Conservation (phyloP, 1,139 yeast species). For the Schwanniomyces etchellsii region DNA sequence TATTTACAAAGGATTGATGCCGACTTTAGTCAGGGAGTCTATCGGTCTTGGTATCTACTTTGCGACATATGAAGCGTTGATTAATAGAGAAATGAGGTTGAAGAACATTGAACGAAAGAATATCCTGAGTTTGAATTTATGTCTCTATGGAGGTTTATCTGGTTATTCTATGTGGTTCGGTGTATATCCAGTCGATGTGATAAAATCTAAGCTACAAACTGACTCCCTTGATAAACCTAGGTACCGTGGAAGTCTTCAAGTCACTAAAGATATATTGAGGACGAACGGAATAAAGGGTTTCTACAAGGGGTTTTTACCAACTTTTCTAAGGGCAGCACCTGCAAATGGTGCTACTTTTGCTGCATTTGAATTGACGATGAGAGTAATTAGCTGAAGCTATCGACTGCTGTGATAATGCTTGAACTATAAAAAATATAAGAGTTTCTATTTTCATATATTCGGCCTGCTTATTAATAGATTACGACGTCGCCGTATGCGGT, state of each 20-base stretch:
- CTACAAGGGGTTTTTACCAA: slow-evolving; percentile 84
- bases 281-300: slow-evolving; percentile 69
- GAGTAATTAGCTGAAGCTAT: slow-evolving; percentile 30
- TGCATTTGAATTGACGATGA: slow-evolving; percentile 83
- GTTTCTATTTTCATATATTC: neutral
- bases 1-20: slow-evolving; percentile 70
- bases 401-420: neutral
- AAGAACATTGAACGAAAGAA: slow-evolving; percentile 47
- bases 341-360: slow-evolving; percentile 96
- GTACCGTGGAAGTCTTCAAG: slow-evolving; percentile 44
- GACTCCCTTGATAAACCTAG: slow-evolving; percentile 53
- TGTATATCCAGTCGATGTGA: slow-evolving; percentile 78
- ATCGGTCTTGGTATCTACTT: slow-evolving; percentile 88
- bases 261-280: slow-evolving; percentile 46
- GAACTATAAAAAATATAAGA: neutral
- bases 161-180: slow-evolving; percentile 84
- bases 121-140: slow-evolving; percentile 80
- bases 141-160: slow-evolving; percentile 77
- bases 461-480: too few relatives aligned
- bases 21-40: slow-evolving; percentile 78
- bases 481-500: neutral
- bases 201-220: slow-evolving; percentile 83
- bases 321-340: slow-evolving; percentile 92
- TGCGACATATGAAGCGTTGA: slow-evolving; percentile 80
- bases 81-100: slow-evolving; percentile 51